Base-by-base conservation (phyloP, 148 eudicot genomes). In the Gaultheria prostrata region DNA sequence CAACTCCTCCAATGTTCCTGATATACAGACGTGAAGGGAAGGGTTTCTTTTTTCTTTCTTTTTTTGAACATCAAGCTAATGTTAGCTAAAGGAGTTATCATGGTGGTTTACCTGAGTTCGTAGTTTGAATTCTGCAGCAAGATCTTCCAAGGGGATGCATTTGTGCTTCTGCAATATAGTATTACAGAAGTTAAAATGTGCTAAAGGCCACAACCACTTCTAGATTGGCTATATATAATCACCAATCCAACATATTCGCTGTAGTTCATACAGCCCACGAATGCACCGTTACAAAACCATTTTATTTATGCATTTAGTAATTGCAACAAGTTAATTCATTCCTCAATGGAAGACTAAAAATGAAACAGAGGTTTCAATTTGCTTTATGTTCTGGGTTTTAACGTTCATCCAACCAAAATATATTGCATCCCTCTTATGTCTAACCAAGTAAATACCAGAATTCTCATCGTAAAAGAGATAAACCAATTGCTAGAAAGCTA, bases 41-140 rank as follows among this genome's bases (percentile, higher is more conserved):
- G 18, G 33, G 3, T 39, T 39, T 39, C 4, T 39, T 39, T 39
- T 39, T 39, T 39, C 4, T 35, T 2, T 35, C 0, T 4, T 39
- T 39, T 39, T 39, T 39, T 39, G 6, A 39, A 39, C 43, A 39
- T 39, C 43, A 39, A 39, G 43, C 43, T 39, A 39, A 39, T 39
- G 43, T 70, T 43, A 74, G 35, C 3, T 56, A 76, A 63, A 83
- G 46, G 53, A 67, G 24, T 17, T n/a, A 61, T 39, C 21, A 26
- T 61, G 50, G 78, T 33, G 24, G 7, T 59, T 30, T 83, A 92
- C 98, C 97, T 97, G 99, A 84, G 99, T 97, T 79, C 98, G 84
- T 81, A 97, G 78, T 87, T 95, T 97, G 82, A 97, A 97, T 87
- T 97, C 99, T 65, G 99, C 99, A 84, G 99, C 98, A 72, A 97